Evolutionary conservation across 176 grass and related monocot species (phyloP), one percentile per base, ranked within the genome.

Genomic region (Zizania latifolia): DNA sequence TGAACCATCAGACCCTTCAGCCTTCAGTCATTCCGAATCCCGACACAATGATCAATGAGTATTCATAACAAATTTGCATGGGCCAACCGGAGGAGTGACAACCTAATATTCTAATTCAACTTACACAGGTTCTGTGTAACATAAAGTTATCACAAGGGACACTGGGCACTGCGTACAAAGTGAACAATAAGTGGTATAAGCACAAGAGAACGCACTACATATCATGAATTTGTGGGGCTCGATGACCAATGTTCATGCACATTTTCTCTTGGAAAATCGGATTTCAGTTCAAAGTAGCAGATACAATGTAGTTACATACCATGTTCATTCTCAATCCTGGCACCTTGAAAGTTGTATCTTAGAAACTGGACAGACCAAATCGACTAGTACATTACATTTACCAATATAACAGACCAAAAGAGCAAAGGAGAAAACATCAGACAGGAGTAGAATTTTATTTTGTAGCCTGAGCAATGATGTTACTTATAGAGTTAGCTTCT

Each of bases 401-500:
- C 50, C 44, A n/a, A n/a, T n/a, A 84, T 57, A 62, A 66, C 19
- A 62, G 54, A 19, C 15, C 34, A 31, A 30, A 61, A 56, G 26
- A 22, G n/a, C n/a, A n/a, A n/a, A n/a, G n/a, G 44, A 55, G 59
- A 23, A 58, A 30, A 59, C 53, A 39, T 48, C 28, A 71, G 46
- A 36, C 19, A 30, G 35, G 6, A 13, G 6, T 8, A 81, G 30
- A 50, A 8, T 79, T 64, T 83, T 81, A 96, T 79, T 92, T 96
- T 26, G 86, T 80, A 39, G 89, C 89, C 75, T 96, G 89, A 14
- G 86, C 84, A 71, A 96, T 92, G 41, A 92, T 97, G 68, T 88
- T 97, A 61, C 87, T 93, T 74, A 97, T 97, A 9, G 93, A 97
- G 76, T 71, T 57, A 36, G 86, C 74, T 78, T 96, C 84, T 73